Percentiles rank a stretch among this genome's conserved stretches.
phyloP scores from a whole-genome alignment of 2,329 filamentous ascomycete genomes.

The Fusarium sororula region DNA sequence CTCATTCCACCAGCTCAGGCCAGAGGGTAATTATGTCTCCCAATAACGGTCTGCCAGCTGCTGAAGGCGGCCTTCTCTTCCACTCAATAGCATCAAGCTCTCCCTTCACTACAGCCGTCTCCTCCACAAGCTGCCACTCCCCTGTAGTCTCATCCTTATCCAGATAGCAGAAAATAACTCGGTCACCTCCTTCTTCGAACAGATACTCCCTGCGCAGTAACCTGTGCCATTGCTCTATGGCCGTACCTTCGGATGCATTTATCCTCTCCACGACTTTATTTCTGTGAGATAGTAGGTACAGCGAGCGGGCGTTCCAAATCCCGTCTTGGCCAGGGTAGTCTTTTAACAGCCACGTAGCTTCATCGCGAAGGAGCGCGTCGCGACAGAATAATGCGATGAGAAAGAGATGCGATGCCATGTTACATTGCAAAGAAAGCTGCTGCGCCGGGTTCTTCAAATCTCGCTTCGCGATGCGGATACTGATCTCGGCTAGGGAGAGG shows the following conservation, averaged over 20 bases:
- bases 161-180: conserved; percentile 44
- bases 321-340: conserved; percentile 49
- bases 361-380: conserved; percentile 45
- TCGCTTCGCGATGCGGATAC: conserved; percentile 20
- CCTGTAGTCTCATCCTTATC: conserved; percentile 32
- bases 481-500: conserved; percentile 44
- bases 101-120: conserved; percentile 14
- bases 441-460: conserved; percentile 29
- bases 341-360: conserved; percentile 44
- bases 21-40: conserved; percentile 17
- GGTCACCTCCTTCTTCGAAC: conserved; percentile 48
- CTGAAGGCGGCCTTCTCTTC: conserved; percentile 26
- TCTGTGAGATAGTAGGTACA: conserved; percentile 42
- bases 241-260: conserved; percentile 43
- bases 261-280: conserved; percentile 42
- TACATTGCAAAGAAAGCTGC: conserved; percentile 41
- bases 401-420: conserved; percentile 39
- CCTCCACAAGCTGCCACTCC: conserved; percentile 32
- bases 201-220: conserved; percentile 47
- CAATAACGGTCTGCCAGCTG: conserved; percentile 24
- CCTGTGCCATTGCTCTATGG: conserved; percentile 45
- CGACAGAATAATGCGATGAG: conserved; percentile 44
- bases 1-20: conserved; percentile 1
- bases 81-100: conserved; percentile 24
- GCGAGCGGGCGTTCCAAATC: conserved; percentile 41